A percentile compares a stretch with the other conserved stretches of the same genome.
phyloP scores from a whole-genome alignment of 2,329 filamentous ascomycete species.

The Piedraia hortae region DNA sequence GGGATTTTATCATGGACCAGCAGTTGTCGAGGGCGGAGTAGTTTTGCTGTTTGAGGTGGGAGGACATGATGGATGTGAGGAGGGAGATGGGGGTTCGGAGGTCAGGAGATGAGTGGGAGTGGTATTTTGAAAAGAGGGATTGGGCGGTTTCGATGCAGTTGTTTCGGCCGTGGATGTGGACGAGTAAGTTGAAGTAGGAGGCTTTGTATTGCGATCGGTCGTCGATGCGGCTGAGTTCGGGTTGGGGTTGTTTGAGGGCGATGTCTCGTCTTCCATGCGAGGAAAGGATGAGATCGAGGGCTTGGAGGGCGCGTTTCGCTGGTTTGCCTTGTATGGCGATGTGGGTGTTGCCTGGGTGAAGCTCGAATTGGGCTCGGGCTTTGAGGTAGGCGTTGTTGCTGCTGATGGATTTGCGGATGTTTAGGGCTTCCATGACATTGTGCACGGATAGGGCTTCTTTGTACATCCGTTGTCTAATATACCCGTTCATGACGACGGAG shows the following conservation, averaged over 20 bases:
- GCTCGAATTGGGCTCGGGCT: slow-evolving; percentile 5
- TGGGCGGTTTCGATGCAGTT: slow-evolving; percentile 22
- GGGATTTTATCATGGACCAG: slow-evolving; percentile 35
- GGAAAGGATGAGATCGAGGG: not conserved
- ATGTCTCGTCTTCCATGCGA: slow-evolving; percentile 4
- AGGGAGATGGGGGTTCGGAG: slow-evolving; percentile 4
- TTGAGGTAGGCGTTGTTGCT: slow-evolving; percentile 18
- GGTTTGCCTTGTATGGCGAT: no score
- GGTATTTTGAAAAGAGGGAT: slow-evolving; percentile 29
- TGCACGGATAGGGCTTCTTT: slow-evolving; percentile 25
- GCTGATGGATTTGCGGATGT: slow-evolving; percentile 16
- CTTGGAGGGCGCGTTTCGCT: no score
- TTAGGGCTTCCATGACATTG: slow-evolving; percentile 15
- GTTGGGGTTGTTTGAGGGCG: slow-evolving; percentile 17
- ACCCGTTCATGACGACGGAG: slow-evolving; percentile 25
- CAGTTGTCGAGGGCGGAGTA: slow-evolving; percentile 33
- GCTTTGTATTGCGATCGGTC: slow-evolving; percentile 5
- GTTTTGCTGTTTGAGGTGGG: slow-evolving; percentile 29
- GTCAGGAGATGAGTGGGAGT: slow-evolving; percentile 1
- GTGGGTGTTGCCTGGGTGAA: not conserved
- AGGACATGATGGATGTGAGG: slow-evolving; percentile 35
- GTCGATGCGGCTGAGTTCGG: slow-evolving; percentile 1
- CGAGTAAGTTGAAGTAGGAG: slow-evolving; percentile 26
- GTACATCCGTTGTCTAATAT: slow-evolving; percentile 14
- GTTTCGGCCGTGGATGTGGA: slow-evolving; percentile 25